Base-by-base conservation (phyloP, 192 early-diverging fungal genomes). In the Cetraspora pellucida region DNA sequence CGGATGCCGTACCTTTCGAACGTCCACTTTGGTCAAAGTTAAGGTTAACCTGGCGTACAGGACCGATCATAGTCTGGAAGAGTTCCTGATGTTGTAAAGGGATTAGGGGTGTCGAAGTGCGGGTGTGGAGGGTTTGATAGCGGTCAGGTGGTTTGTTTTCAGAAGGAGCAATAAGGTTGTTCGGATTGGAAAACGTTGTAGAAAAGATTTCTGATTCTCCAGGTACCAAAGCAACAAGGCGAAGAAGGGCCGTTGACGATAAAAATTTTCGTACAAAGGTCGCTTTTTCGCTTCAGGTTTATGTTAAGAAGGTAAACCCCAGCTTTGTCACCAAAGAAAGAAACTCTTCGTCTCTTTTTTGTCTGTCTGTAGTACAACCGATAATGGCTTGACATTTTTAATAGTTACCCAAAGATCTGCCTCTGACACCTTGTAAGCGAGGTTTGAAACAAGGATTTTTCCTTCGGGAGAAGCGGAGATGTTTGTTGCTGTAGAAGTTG, bases 381-480 rank as follows among this genome's bases (percentile, higher is more conserved):
- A 57, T 17, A 75, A 75, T 23, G 73, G 59, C 30, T 63, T 75
- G 58, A 81, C 81, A 13, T 77, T 46, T 52, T 65, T 43, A 78
- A 81, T 75, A 81, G 59, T 83, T 84, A 85, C 86, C 82, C 81
- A 81, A 81, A 87, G 79, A 77, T 87, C 85, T 50, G 82, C 82
- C 55, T 83, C 79, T 52, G 85, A 80, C 70, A 87, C 86, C 63
- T 81, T 87, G 78, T 82, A 79, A 72, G 84, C 86, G 57, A 87
- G 84, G 82, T 87, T 87, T 43, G 86, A 86, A 72, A 87, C 82
- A 72, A 87, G 80, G 59, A 87, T 86, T 80, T 87, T 85, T 61
- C 84, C 84, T 74, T 85, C 82, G 25, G 80, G 80, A 46, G 50
- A 72, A 75, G 76, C 55, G 72, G 16, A 37, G 23, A 68, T 17